Evolutionary conservation across 1,284 basidiomycete genomes (phyloP), one percentile per base, ranked within the genome.

Genomic region (Ustilago bromivora): DNA sequence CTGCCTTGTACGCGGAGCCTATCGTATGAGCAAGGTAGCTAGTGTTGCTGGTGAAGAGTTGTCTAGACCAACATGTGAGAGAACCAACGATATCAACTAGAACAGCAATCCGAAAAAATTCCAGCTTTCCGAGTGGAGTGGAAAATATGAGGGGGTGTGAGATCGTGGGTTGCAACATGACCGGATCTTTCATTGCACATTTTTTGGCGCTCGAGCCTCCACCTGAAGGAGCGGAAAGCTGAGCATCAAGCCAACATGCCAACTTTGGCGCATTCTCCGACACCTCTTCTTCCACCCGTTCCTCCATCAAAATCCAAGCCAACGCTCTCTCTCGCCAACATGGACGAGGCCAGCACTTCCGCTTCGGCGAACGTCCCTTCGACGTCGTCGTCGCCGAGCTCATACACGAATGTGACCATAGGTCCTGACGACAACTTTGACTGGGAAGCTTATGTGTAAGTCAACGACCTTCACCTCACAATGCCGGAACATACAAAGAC

Each of bases 361-460:
- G 51, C 60, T 9, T 52, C 17, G 32, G 8, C 52, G 13, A 57
- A 43, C 52, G 17, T 49, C 46, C 17, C 32, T 23, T 49, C 55
- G 5, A 43, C 61, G 15, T 52, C 61, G 32, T 52, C 38, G 2
- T 51, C 52, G 19, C 15, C 52, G 12, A 57, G 52, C 10, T 64
- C 66, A 19, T 58, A 64, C 12, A 65, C 46, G 2, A 58, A 71
- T 28, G 64, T 77, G 3, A 32, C 17, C 5, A 38, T 76, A n/a
- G 31, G 32, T 11, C 58, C 65, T 0, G 36, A 71, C 4, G 78
- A 83, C 35, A 60, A 71, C 59, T 83, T 83, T 28, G 81, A 83
- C 63, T 83, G 81, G 81, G 81, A 83, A 46, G 49, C 78, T 2
- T 83, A 83, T 13, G 49, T 51, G 49, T 51, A 58, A 66, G 67